These are phyloP conservation scores for Neofusicoccum sp. DNA, from an alignment of 2,329 filamentous ascomycete genomes.

Conservation along the genomic window DNA sequence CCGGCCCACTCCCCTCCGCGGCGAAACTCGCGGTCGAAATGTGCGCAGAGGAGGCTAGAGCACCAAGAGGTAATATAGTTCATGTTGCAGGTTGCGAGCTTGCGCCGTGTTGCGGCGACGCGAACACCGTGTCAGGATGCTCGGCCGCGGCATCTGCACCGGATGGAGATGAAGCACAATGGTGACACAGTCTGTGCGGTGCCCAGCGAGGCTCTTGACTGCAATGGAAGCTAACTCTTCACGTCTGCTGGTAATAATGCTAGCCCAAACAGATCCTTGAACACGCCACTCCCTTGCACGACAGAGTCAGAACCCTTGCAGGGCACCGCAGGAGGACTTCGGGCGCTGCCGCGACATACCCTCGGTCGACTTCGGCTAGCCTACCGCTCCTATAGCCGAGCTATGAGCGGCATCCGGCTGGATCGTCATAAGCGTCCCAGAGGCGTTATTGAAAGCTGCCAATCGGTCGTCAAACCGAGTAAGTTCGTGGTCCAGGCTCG, in stretches of 20 bases:
- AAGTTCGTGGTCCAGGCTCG: no score
- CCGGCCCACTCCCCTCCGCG: neutral
- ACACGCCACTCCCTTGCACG: neutral
- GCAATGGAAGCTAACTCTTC: neutral
- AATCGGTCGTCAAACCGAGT: neutral
- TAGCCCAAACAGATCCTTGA: neutral
- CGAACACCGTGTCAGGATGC: no score
- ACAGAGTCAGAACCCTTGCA: neutral
- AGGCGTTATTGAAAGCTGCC: neutral
- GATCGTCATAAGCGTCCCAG: neutral
- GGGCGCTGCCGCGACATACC: constrained; percentile 1
- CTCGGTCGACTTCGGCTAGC: neutral
- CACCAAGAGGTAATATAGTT: no score
- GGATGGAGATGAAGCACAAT: no score
- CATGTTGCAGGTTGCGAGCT: no score
- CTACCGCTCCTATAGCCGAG: neutral
- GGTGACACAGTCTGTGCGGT: no score
- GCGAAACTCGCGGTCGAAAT: neutral
- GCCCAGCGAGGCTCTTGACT: neutral
- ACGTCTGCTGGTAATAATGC: neutral
- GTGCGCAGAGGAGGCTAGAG: no score
- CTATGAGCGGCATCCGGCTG: neutral
- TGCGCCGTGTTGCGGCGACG: no score
- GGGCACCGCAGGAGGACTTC: neutral
- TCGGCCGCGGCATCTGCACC: no score